A percentile compares a stretch with the other conserved stretches of the same genome.
Conservation (phyloP, 2,329 filamentous ascomycete species). For the Aspergillus novoparasiticus region DNA sequence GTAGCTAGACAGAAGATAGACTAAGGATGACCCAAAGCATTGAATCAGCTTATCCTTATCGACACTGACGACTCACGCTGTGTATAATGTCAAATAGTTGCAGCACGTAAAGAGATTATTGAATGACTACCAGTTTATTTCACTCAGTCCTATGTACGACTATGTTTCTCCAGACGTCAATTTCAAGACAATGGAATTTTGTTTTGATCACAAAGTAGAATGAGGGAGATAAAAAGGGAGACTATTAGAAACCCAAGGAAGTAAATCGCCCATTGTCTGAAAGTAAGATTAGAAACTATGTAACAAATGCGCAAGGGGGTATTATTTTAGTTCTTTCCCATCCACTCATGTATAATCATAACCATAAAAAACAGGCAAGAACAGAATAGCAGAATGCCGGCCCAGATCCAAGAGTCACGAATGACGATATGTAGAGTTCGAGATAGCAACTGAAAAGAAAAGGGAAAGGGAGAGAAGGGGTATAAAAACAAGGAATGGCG, state of each 20-base stretch:
- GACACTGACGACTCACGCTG: not conserved
- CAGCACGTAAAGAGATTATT: not conserved
- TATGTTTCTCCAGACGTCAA: not conserved
- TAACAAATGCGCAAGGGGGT: slow-evolving; percentile 10
- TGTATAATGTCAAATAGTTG: not conserved
- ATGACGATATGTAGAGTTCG: not conserved
- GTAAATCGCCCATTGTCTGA: not conserved
- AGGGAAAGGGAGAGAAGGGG: slow-evolving; percentile 9
- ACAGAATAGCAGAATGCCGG: not conserved
- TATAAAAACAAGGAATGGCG: not conserved
- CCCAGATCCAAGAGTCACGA: not conserved
- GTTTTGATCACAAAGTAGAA: not conserved
- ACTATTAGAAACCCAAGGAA: not conserved
- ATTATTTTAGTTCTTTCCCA: slow-evolving; percentile 11
- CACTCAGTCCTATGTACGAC: not conserved
- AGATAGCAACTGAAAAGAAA: not conserved
- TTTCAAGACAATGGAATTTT: not conserved
- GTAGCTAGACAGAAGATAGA: not conserved
- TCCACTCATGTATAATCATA: slow-evolving; percentile 9
- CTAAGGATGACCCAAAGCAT: not conserved
- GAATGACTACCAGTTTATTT: not conserved
- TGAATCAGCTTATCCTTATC: not conserved
- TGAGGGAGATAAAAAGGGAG: not conserved
- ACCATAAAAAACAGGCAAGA: not conserved
- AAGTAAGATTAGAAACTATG: not conserved